phyloP scores from a whole-genome alignment of 306 rosid species.

The apple (Malus domestica) region DNA sequence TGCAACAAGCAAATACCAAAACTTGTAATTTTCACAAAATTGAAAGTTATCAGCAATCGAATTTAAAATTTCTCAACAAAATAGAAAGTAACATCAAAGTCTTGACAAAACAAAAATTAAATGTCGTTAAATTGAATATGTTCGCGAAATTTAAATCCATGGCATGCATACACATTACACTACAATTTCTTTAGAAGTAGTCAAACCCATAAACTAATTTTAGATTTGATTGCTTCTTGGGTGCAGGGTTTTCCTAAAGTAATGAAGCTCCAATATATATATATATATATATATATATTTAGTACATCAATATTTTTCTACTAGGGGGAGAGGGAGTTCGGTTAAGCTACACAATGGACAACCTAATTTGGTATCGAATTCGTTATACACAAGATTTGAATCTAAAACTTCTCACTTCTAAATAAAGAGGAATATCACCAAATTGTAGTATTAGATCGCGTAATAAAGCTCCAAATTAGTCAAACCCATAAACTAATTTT shows the following conservation, averaged over 20 bases:
- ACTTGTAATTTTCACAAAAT: no score
- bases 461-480: no score
- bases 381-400: no score
- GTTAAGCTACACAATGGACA: no score
- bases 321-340: fast-evolving
- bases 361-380: no score
- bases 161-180: not conserved
- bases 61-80: no score
- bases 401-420: fast-evolving
- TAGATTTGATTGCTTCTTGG: not conserved
- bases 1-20: not conserved
- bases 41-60: not conserved
- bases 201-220: not conserved
- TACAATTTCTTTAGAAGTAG: not conserved
- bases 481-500: not conserved
- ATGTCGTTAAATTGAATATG: no score
- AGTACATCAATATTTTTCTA: no score
- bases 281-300: no score
- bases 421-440: fast-evolving
- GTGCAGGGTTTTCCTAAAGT: not conserved
- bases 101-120: no score
- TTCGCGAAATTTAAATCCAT: no score
- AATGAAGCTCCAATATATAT: not conserved
- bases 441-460: fast-evolving
- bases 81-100: no score